Evolutionary conservation across 2,329 filamentous ascomycete species (phyloP).

Genomic region (Pestalotiopsis sp.): DNA sequence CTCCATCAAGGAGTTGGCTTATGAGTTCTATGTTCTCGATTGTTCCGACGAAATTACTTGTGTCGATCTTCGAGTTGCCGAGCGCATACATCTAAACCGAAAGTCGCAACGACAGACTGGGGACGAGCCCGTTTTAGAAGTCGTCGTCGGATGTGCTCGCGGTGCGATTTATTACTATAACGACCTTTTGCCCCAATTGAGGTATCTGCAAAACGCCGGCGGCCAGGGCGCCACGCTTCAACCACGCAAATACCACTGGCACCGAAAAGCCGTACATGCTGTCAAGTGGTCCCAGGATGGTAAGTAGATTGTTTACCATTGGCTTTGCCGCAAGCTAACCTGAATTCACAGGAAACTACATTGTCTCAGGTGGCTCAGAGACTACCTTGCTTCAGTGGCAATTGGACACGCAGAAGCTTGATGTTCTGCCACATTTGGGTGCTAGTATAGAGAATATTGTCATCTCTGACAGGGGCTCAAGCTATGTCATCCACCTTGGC

Average conservation of each 20-base stretch:
- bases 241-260: slow-evolving; percentile 83
- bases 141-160: slow-evolving; percentile 75
- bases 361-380: slow-evolving; percentile 91
- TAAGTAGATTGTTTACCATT: slow-evolving; percentile 39
- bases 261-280: slow-evolving; percentile 78
- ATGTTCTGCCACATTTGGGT: slow-evolving; percentile 87
- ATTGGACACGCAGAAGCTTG: slow-evolving; percentile 79
- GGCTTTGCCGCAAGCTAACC: slow-evolving; percentile 16
- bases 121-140: slow-evolving; percentile 56
- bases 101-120: slow-evolving; percentile 29
- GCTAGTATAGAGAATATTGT: slow-evolving; percentile 83
- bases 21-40: slow-evolving; percentile 61
- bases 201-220: slow-evolving; percentile 39
- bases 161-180: slow-evolving; percentile 83
- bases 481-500: slow-evolving; percentile 82
- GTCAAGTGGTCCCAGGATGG: slow-evolving; percentile 94
- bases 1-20: slow-evolving; percentile 46
- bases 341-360: slow-evolving; percentile 71
- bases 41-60: slow-evolving; percentile 66
- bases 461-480: slow-evolving; percentile 76
- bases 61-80: slow-evolving; percentile 59
- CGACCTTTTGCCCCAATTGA: slow-evolving; percentile 66
- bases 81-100: slow-evolving; percentile 33
- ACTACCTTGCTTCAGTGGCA: slow-evolving; percentile 93
- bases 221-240: slow-evolving; percentile 51